These are phyloP conservation scores for Berkeleyomyces basicola DNA, from an alignment of 2,329 filamentous ascomycete genomes.

Conservation along the genomic window DNA sequence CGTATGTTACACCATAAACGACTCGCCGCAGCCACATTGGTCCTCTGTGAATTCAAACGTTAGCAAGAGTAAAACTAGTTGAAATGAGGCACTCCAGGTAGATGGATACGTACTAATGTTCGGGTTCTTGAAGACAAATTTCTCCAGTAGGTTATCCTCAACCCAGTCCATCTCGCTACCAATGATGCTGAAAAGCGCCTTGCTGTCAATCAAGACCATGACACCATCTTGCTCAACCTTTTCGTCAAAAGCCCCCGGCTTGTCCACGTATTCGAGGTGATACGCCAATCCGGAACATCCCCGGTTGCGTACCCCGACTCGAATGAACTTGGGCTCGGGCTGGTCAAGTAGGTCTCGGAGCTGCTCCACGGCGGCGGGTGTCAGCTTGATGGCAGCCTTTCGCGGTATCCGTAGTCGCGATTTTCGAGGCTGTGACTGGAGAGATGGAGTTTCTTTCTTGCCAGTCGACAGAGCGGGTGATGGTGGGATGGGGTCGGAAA, in stretches of 20 bases:
- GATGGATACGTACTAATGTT: slow-evolving; percentile 71
- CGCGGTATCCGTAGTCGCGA: slow-evolving; percentile 52
- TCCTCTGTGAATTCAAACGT: slow-evolving; percentile 51
- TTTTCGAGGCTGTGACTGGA: slow-evolving; percentile 25
- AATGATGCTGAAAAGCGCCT: slow-evolving; percentile 94
- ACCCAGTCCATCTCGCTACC: slow-evolving; percentile 99
- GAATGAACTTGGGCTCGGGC: slow-evolving; percentile 81
- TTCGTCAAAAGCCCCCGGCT: slow-evolving; percentile 76
- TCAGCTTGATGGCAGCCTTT: slow-evolving; percentile 83
- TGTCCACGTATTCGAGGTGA: slow-evolving; percentile 87
- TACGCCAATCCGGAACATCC: slow-evolving; percentile 91
- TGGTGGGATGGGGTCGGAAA: background rate
- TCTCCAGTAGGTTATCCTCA: slow-evolving; percentile 81
- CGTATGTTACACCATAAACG: slow-evolving; percentile 57
- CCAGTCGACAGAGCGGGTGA: background rate
- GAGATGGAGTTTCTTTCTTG: slow-evolving; percentile 15
- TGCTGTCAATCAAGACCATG: slow-evolving; percentile 89
- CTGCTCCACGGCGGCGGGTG: slow-evolving; percentile 62
- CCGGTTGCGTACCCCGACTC: slow-evolving; percentile 83
- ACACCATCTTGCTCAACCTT: slow-evolving; percentile 90
- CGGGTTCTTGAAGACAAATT: slow-evolving; percentile 90
- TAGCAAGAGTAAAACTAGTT: slow-evolving; percentile 17
- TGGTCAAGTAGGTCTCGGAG: slow-evolving; percentile 61
- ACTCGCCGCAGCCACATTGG: slow-evolving; percentile 90
- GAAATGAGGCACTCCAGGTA: too few relatives aligned